Percentiles rank a stretch among this genome's conserved stretches.
Evolutionary conservation across 495 filamentous ascomycete species (phyloP).

Genomic region (Acidomyces sp.): DNA sequence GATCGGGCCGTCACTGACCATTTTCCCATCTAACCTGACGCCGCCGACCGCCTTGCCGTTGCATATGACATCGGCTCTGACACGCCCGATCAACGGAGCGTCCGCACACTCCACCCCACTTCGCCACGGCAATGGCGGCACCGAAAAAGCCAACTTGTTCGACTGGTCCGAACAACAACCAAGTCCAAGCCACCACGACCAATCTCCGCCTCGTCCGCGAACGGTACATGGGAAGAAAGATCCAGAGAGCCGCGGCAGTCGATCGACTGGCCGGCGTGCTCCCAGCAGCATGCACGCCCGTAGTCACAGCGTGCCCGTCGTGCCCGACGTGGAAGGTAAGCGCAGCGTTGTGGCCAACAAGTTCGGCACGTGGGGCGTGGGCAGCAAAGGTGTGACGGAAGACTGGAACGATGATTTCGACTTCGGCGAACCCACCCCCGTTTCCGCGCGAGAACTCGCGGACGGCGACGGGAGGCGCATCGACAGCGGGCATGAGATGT

Average conservation of each 20-base stretch:
- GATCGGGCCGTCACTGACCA: not conserved
- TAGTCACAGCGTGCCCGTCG: slow-evolving; percentile 90
- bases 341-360: slow-evolving; percentile 49
- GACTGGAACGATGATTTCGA: slow-evolving; percentile 36
- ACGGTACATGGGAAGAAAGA: slow-evolving; percentile 88
- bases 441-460: not conserved
- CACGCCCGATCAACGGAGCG: not conserved
- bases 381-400: slow-evolving; percentile 53
- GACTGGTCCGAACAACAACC: slow-evolving; percentile 71
- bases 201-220: slow-evolving; percentile 56
- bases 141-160: slow-evolving; percentile 51
- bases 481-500: slow-evolving; percentile 30
- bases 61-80: slow-evolving; percentile 4
- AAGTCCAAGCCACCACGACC: slow-evolving; percentile 38
- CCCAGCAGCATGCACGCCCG: slow-evolving; percentile 69
- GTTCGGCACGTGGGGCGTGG: slow-evolving; percentile 79
- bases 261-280: slow-evolving; percentile 57
- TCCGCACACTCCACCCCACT: slow-evolving; percentile 10
- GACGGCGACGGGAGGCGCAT: slow-evolving; percentile 22
- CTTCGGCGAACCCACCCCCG: slow-evolving; percentile 21
- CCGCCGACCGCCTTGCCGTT: slow-evolving; percentile 2
- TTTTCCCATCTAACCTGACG: not conserved
- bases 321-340: slow-evolving; percentile 51
- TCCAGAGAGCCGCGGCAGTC: slow-evolving; percentile 56
- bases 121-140: slow-evolving; percentile 1